Evolutionary conservation across 148 eudicot genomes (phyloP).

Genomic region (Polygonum maritimum): DNA sequence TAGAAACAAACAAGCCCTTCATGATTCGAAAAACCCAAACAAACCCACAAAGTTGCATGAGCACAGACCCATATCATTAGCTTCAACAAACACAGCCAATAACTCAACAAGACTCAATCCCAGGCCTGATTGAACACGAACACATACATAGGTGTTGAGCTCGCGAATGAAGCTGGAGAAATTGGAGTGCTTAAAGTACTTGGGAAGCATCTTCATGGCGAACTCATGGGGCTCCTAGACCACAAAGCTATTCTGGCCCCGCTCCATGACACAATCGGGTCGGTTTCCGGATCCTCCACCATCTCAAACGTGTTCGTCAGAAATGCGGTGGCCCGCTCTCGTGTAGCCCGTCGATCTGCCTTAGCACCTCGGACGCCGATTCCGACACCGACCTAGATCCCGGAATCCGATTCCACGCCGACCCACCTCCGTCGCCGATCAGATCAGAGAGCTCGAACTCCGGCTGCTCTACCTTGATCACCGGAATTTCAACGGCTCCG

Average conservation of each 20-base stretch:
- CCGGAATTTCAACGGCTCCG: neutral
- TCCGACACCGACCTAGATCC: constrained; percentile 3
- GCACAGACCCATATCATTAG: too few relatives aligned
- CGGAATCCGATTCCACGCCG: constrained; percentile 1
- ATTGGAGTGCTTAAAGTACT: constrained; percentile 61
- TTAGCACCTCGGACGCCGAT: constrained; percentile 14
- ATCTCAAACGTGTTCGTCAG: constrained; percentile 61
- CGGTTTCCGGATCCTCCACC: constrained; percentile 56
- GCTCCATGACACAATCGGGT: constrained; percentile 56
- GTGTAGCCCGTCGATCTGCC: constrained; percentile 33
- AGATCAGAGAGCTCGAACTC: neutral
- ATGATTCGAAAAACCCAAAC: too few relatives aligned
- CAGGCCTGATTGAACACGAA: neutral
- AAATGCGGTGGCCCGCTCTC: constrained; percentile 54
- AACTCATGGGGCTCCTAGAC: constrained; percentile 59
- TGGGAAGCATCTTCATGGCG: constrained; percentile 39
- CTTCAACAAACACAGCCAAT: too few relatives aligned
- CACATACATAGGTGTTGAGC: constrained; percentile 79
- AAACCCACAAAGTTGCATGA: too few relatives aligned
- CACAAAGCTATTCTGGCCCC: constrained; percentile 24
- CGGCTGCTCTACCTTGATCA: neutral
- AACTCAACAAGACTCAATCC: too few relatives aligned
- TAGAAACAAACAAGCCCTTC: too few relatives aligned
- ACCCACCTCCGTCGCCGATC: neutral
- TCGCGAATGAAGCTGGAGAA: constrained; percentile 81